Conservation (phyloP, 169 alveolate species). For the Babesia gibsoni region DNA sequence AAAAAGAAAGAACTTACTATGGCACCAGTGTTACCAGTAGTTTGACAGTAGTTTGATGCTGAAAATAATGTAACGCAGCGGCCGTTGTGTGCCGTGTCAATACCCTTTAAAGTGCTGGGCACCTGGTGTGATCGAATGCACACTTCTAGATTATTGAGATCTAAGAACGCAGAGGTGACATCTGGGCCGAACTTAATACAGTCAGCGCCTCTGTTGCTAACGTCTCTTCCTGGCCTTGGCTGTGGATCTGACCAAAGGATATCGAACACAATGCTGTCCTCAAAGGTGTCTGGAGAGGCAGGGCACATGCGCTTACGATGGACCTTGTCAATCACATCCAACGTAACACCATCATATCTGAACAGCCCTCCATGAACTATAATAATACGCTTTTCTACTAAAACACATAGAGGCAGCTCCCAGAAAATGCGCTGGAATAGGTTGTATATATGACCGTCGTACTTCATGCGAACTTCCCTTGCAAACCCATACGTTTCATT, state of each 20-base stretch:
- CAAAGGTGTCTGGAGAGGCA: conserved; percentile 78
- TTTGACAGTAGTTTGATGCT: conserved; percentile 89
- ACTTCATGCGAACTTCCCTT: conserved; percentile 78
- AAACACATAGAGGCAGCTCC: conserved; percentile 81
- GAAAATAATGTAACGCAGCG: conserved; percentile 85
- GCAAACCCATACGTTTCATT: conserved; percentile 89
- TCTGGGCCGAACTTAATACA: conserved; percentile 90
- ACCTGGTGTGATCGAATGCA: conserved; percentile 89
- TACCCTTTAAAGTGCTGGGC: conserved; percentile 85
- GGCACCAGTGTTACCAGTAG: conserved; percentile 86
- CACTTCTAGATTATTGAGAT: conserved; percentile 80
- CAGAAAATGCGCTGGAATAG: conserved; percentile 83
- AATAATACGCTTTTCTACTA: conserved; percentile 81
- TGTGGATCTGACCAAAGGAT: conserved; percentile 91
- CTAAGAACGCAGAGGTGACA: conserved; percentile 82
- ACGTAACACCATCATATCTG: conserved; percentile 81
- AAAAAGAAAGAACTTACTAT: conserved; percentile 24
- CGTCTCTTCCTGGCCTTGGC: conserved; percentile 76
- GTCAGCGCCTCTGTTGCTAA: conserved; percentile 85
- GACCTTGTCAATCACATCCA: conserved; percentile 76
- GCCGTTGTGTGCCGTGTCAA: conserved; percentile 84
- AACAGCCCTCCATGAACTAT: conserved; percentile 89
- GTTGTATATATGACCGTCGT: conserved; percentile 84
- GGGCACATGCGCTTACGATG: conserved; percentile 85
- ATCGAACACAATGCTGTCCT: conserved; percentile 86